A percentile compares a stretch with the other conserved stretches of the same genome.
phyloP scores from a whole-genome alignment of 371 early-diverging fungal species.

The Mortierella sp. region DNA sequence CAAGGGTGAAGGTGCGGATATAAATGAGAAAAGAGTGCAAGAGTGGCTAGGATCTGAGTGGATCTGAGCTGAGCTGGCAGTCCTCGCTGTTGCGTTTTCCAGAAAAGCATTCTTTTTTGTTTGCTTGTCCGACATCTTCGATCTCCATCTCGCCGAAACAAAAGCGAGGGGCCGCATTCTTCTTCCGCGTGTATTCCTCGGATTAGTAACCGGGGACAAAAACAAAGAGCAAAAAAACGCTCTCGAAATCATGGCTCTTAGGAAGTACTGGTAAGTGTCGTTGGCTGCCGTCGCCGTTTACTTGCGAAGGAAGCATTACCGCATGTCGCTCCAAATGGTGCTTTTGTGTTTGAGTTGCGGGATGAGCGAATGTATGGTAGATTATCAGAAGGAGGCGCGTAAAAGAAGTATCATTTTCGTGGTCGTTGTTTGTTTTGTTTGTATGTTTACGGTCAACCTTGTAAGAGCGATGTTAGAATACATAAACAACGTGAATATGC shows the following conservation, averaged over 20 bases:
- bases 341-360: not conserved
- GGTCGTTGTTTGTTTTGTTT: not conserved
- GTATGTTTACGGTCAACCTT: not conserved
- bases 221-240: not conserved
- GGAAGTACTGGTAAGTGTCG: not conserved
- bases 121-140: too few species aligned
- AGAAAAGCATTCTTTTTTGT: too few species aligned
- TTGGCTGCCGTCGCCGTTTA: not conserved
- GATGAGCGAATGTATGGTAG: not conserved
- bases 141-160: too few species aligned
- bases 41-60: too few species aligned
- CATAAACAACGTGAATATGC: not conserved
- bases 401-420: not conserved
- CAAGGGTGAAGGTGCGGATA: too few species aligned
- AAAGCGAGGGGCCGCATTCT: too few species aligned
- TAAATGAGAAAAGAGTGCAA: too few species aligned
- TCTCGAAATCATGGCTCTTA: not conserved
- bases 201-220: not conserved
- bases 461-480: not conserved
- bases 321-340: not conserved
- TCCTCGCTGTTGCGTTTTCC: too few species aligned
- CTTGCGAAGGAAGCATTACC: not conserved
- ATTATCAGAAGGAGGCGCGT: not conserved
- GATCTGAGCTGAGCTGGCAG: too few species aligned
- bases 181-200: not conserved